A percentile compares a stretch with the other conserved stretches of the same genome.
These are phyloP conservation scores for Pulicaria dysenterica DNA, from an alignment of 129 eudicot genomes.

Conservation along the genomic window DNA sequence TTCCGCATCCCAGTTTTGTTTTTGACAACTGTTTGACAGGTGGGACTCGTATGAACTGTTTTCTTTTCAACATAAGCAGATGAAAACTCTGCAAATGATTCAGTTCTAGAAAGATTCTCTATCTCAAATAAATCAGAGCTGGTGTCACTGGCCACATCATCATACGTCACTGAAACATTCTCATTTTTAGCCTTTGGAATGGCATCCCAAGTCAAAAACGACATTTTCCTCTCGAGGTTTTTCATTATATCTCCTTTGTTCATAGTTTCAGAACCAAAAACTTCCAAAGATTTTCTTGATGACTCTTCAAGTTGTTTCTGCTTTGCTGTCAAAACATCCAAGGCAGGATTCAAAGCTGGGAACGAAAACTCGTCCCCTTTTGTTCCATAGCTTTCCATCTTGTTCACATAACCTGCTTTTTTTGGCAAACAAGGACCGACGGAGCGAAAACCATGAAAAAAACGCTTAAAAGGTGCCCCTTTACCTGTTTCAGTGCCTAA, in stretches of 20 bases:
- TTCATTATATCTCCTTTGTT: slow-evolving; percentile 46
- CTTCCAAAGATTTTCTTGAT: slow-evolving; percentile 50
- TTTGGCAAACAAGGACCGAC: slow-evolving; percentile 45
- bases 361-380: slow-evolving; percentile 38
- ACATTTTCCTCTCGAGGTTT: slow-evolving; percentile 55
- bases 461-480: slow-evolving; percentile 29
- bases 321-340: slow-evolving; percentile 9
- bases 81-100: slow-evolving; percentile 41
- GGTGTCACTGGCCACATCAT: slow-evolving; percentile 68
- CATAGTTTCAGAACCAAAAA: slow-evolving; percentile 33
- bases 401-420: slow-evolving; percentile 33
- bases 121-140: slow-evolving; percentile 85
- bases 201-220: slow-evolving; percentile 67
- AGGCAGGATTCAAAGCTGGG: slow-evolving; percentile 31
- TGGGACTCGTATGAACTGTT: neutral
- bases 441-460: slow-evolving; percentile 36
- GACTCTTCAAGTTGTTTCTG: slow-evolving; percentile 35
- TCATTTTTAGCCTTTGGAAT: slow-evolving; percentile 48
- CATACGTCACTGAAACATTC: slow-evolving; percentile 20
- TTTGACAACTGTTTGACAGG: neutral
- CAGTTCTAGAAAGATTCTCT: slow-evolving; percentile 49
- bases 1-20: slow-evolving; percentile 3
- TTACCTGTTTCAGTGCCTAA: slow-evolving; percentile 25
- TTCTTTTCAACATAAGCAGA: slow-evolving; percentile 42
- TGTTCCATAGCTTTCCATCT: neutral